These are phyloP conservation scores for Crithidia acanthocephali DNA, from an alignment of 208 protist species.

Conservation along the genomic window DNA sequence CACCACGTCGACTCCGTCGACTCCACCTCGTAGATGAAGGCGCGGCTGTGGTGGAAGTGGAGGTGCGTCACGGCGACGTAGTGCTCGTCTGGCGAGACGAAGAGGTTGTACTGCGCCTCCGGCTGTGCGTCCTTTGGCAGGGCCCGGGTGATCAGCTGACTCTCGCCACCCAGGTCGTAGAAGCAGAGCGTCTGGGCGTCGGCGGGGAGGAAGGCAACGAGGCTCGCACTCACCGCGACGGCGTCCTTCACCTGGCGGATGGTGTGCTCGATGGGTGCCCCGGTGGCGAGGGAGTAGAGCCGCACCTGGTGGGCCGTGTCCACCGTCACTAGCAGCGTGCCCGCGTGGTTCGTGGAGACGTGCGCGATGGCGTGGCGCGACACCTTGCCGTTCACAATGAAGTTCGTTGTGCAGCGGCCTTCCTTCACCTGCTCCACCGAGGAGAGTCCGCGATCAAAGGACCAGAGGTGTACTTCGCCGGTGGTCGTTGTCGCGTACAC, in stretches of 20 bases:
- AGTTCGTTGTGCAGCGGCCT: conserved; percentile 58
- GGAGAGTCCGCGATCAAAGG: conserved; percentile 49
- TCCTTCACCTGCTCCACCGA: conserved; percentile 54
- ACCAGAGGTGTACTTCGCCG: conserved; percentile 63
- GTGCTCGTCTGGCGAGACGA: conserved; percentile 29
- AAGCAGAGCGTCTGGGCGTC: conserved; percentile 26
- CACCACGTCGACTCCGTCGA: conserved; percentile 35
- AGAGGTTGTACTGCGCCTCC: conserved; percentile 30
- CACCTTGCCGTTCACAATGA: conserved; percentile 64
- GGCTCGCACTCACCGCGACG: conserved; percentile 42
- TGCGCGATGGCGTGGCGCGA: conserved; percentile 45
- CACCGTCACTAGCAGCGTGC: conserved; percentile 33
- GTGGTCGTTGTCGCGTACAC: conserved; percentile 63
- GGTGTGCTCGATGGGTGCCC: conserved; percentile 28
- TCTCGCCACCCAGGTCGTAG: conserved; percentile 14
- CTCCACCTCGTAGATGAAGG: conserved; percentile 43
- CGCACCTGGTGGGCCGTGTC: conserved; percentile 33
- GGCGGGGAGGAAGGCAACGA: conserved; percentile 38
- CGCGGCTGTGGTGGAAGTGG: conserved; percentile 32
- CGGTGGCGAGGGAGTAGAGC: conserved; percentile 51
- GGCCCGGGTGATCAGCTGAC: conserved; percentile 20
- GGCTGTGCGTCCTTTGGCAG: conserved; percentile 38
- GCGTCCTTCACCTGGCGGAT: conserved; percentile 32
- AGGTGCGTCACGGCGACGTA: conserved; percentile 35
- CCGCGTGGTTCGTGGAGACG: conserved; percentile 42